Percentiles rank a stretch among this genome's conserved stretches.
phyloP scores from a whole-genome alignment of 2,329 filamentous ascomycete genomes.

The Magnaporthiopsis incrustans region DNA sequence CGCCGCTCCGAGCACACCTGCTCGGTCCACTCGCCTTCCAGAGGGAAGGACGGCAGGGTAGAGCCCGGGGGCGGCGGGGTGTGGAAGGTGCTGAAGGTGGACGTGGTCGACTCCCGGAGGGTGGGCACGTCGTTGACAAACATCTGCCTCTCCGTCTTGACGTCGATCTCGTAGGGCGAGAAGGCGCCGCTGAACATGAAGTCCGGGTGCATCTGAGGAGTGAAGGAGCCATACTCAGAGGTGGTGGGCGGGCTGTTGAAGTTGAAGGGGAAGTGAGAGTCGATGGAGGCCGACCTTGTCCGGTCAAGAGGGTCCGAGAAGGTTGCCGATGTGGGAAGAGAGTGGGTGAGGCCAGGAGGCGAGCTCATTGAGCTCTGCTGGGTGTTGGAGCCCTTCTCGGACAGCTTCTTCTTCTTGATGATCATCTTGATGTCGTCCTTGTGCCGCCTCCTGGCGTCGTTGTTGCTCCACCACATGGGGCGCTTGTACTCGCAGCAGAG shows the following conservation, averaged over 20 bases:
- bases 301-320: conserved; percentile 67
- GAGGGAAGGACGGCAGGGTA: conserved; percentile 53
- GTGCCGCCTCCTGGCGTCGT: conserved; percentile 73
- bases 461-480: conserved; percentile 96
- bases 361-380: conserved; percentile 53
- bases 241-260: conserved; percentile 54
- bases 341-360: conserved; percentile 73
- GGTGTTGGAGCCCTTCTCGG: conserved; percentile 66
- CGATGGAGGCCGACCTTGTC: conserved; percentile 69
- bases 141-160: conserved; percentile 92
- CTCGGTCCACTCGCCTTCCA: conserved; percentile 63
- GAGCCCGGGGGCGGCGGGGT: conserved; percentile 65
- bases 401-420: conserved; percentile 94
- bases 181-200: conserved; percentile 40
- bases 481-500: conserved; percentile 93
- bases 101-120: conserved; percentile 76
- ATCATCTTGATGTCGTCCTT: conserved; percentile 96
- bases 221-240: conserved; percentile 52
- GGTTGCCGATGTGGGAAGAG: conserved; percentile 70
- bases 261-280: conserved; percentile 74
- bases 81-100: conserved; percentile 87
- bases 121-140: conserved; percentile 87
- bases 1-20: conserved; percentile 60
- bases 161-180: conserved; percentile 84
- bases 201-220: conserved; percentile 53